phyloP scores from a whole-genome alignment of 768 basidiomycete genomes.

The Amanita fuliginea region DNA sequence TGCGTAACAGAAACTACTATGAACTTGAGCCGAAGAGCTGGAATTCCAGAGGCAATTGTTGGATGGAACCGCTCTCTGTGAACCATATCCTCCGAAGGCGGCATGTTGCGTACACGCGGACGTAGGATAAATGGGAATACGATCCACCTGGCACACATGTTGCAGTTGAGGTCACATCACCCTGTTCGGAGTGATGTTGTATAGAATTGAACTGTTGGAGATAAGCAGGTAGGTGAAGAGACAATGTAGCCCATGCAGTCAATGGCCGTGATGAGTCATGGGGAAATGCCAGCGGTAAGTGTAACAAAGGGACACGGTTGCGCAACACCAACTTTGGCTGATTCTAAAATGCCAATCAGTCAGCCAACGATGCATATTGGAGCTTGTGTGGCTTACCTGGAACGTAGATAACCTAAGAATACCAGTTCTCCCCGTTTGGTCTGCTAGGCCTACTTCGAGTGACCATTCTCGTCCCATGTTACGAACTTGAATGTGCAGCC shows the following conservation, averaged over 20 bases:
- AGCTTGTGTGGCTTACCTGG: constrained; percentile 58
- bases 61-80: constrained; percentile 33
- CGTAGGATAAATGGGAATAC: constrained; percentile 58
- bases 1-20: not conserved
- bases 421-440: constrained; percentile 48
- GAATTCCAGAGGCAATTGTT: constrained; percentile 66
- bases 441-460: constrained; percentile 66
- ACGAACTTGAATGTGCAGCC: constrained; percentile 70
- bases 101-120: constrained; percentile 73
- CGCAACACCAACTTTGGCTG: constrained; percentile 37
- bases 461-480: constrained; percentile 60
- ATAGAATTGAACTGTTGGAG: constrained; percentile 51
- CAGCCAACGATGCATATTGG: constrained; percentile 3
- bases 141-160: constrained; percentile 32
- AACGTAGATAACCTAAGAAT: constrained; percentile 66
- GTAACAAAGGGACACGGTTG: constrained; percentile 40
- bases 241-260: constrained; percentile 61
- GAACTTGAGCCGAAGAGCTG: constrained; percentile 35
- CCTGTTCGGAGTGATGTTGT: constrained; percentile 17
- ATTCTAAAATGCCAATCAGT: constrained; percentile 2
- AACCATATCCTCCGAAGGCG: constrained; percentile 72
- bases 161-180: constrained; percentile 9
- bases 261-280: constrained; percentile 39
- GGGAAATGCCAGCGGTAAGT: constrained; percentile 63
- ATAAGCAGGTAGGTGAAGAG: constrained; percentile 47